These are phyloP conservation scores for Lineolata rhizophorae DNA, from an alignment of 495 filamentous ascomycete genomes.

Conservation along the genomic window DNA sequence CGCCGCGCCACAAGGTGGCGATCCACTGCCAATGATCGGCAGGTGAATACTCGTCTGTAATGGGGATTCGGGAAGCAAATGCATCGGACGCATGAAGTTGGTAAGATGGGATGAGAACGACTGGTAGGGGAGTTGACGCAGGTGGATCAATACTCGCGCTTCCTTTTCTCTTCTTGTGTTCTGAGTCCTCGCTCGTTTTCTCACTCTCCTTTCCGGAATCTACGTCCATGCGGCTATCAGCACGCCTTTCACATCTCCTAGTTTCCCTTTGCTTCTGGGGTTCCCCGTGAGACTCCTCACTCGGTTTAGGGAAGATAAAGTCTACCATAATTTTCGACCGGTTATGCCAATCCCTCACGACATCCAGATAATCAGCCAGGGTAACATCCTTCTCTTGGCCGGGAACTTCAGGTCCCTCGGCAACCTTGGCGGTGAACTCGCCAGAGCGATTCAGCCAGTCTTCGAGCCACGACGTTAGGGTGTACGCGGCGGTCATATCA, in stretches of 20 bases:
- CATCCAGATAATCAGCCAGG: conserved; percentile 36
- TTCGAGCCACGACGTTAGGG: conserved; percentile 38
- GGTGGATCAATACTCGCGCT: background rate
- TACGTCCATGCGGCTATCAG: background rate
- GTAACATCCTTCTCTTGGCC: conserved; percentile 14
- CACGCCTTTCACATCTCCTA: background rate
- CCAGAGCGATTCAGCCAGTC: conserved; percentile 31
- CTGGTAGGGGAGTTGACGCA: conserved; percentile 19
- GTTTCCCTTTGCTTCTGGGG: no score
- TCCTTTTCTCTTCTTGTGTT: background rate
- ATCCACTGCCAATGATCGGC: conserved; percentile 98
- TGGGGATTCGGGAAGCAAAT: conserved; percentile 48
- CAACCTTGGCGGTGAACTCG: conserved; percentile 32
- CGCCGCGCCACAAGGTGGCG: conserved; percentile 80
- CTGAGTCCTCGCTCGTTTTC: background rate
- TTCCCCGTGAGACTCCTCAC: no score
- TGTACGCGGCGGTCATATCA: conserved; percentile 27
- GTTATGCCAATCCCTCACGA: conserved; percentile 49
- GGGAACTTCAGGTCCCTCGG: conserved; percentile 26
- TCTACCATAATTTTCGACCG: conserved; percentile 41
- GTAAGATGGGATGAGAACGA: conserved; percentile 58
- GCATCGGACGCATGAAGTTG: conserved; percentile 54
- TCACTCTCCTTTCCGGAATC: background rate
- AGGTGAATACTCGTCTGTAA: conserved; percentile 54
- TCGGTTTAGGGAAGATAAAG: conserved; percentile 30